These are phyloP conservation scores for Achaetomium macrosporum DNA, from an alignment of 2,329 filamentous ascomycete genomes.

Conservation along the genomic window DNA sequence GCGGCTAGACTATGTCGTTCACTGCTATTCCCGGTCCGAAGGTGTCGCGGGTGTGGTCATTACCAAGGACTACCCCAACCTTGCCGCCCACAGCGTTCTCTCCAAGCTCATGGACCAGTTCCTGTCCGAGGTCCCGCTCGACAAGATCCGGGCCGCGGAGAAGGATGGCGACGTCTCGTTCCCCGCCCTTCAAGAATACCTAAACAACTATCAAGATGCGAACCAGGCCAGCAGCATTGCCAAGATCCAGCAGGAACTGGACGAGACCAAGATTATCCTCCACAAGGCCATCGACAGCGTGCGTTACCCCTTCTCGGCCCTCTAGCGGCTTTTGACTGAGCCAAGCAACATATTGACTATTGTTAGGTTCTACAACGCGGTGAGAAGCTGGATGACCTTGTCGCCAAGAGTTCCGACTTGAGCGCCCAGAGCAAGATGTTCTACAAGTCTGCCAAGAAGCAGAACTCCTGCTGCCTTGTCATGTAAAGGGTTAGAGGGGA, in stretches of 20 bases:
- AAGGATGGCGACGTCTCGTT: slow-evolving; percentile 52
- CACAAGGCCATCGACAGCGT: slow-evolving; percentile 94
- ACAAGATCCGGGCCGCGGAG: slow-evolving; percentile 19
- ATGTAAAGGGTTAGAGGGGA: slow-evolving; percentile 45
- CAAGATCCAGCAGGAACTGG: slow-evolving; percentile 93
- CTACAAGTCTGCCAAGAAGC: slow-evolving; percentile 79
- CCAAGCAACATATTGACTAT: slow-evolving; percentile 5
- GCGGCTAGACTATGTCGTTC: slow-evolving; percentile 59
- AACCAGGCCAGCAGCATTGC: slow-evolving; percentile 84
- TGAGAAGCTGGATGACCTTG: slow-evolving; percentile 93
- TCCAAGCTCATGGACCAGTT: slow-evolving; percentile 88
- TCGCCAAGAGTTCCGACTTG: slow-evolving; percentile 86
- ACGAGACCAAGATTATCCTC: slow-evolving; percentile 94
- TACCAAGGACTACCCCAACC: slow-evolving; percentile 66
- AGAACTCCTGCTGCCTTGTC: slow-evolving; percentile 68
- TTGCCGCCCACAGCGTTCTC: slow-evolving; percentile 81
- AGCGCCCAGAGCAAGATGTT: slow-evolving; percentile 97
- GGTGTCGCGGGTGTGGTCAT: slow-evolving; percentile 74
- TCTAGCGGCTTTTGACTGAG: background rate
- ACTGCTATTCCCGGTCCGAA: slow-evolving; percentile 69
- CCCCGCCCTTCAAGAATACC: slow-evolving; percentile 73
- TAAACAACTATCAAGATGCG: slow-evolving; percentile 73
- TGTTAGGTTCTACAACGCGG: slow-evolving; percentile 64
- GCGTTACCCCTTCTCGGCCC: background rate
- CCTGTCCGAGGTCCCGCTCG: slow-evolving; percentile 56